phyloP scores from a whole-genome alignment of 805 yeast species.

The Metschnikowia colocasiae region DNA sequence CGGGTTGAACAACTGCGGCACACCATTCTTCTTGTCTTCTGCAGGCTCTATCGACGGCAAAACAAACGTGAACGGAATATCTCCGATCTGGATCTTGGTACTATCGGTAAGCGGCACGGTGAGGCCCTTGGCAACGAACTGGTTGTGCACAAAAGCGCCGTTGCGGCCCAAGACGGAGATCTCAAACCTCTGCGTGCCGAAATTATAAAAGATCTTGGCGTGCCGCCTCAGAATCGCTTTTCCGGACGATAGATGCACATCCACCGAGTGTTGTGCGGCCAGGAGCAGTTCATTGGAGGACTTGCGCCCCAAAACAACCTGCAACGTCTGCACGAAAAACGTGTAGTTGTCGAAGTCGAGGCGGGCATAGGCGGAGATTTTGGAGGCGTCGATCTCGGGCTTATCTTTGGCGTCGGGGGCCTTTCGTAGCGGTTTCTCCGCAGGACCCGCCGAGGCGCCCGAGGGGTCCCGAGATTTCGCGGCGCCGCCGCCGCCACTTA shows the following conservation, averaged over 20 bases:
- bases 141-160: conserved; percentile 94
- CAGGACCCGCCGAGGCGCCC: not conserved
- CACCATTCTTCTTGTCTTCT: conserved; percentile 25
- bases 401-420: not conserved
- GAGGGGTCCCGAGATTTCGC: not conserved
- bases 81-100: conserved; percentile 88
- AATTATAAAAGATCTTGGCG: conserved; percentile 93
- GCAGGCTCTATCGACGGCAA: conserved; percentile 63
- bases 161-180: conserved; percentile 88
- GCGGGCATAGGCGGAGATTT: conserved; percentile 63
- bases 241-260: conserved; percentile 87
- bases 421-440: conserved; percentile 2
- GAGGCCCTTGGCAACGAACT: conserved; percentile 83
- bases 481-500: not conserved
- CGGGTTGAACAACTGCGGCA: conserved; percentile 48
- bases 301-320: conserved; percentile 87
- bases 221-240: conserved; percentile 93
- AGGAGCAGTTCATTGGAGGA: conserved; percentile 51
- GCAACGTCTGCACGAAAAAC: conserved; percentile 93
- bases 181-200: conserved; percentile 93
- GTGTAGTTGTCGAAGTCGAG: conserved; percentile 90
- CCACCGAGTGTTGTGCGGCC: conserved; percentile 71
- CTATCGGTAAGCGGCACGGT: conserved; percentile 85
- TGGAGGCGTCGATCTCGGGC: conserved; percentile 9
- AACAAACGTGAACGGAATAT: conserved; percentile 82